These are phyloP conservation scores for Aspergillus hancockii DNA, from an alignment of 495 filamentous ascomycete genomes.

Conservation along the genomic window DNA sequence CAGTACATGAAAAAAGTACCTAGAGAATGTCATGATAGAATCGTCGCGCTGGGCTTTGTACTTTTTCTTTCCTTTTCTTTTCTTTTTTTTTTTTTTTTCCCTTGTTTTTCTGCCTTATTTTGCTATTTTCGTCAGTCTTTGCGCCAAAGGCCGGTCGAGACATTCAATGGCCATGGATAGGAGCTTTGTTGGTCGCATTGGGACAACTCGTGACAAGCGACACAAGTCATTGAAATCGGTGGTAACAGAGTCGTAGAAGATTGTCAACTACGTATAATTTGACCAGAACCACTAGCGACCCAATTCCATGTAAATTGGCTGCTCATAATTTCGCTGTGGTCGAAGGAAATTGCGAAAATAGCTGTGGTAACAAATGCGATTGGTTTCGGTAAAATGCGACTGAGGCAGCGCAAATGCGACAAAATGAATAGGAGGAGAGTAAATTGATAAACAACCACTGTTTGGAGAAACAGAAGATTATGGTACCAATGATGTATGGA, in stretches of 20 bases:
- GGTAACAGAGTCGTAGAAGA: background rate
- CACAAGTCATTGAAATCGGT: background rate
- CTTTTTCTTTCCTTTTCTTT: too few species aligned
- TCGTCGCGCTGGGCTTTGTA: background rate
- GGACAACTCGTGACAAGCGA: slow-evolving; percentile 1
- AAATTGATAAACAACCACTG: background rate
- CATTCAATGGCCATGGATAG: background rate
- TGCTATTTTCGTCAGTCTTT: background rate
- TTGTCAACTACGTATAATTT: background rate
- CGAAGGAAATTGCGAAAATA: background rate
- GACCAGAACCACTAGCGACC: background rate
- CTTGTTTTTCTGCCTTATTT: background rate
- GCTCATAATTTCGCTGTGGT: background rate
- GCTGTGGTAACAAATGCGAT: slow-evolving; percentile 8
- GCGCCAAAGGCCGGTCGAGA: background rate
- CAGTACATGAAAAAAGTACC: background rate
- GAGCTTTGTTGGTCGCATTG: slow-evolving; percentile 1
- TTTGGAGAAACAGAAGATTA: background rate
- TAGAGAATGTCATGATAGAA: background rate
- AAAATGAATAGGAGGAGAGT: background rate
- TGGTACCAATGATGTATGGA: background rate
- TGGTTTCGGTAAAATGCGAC: slow-evolving; percentile 11
- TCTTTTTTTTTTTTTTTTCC: too few species aligned
- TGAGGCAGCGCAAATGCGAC: slow-evolving; percentile 10
- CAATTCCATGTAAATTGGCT: background rate